phyloP scores from a whole-genome alignment of 192 early-diverging fungal species.

The Pecoramyces ruminantium region DNA sequence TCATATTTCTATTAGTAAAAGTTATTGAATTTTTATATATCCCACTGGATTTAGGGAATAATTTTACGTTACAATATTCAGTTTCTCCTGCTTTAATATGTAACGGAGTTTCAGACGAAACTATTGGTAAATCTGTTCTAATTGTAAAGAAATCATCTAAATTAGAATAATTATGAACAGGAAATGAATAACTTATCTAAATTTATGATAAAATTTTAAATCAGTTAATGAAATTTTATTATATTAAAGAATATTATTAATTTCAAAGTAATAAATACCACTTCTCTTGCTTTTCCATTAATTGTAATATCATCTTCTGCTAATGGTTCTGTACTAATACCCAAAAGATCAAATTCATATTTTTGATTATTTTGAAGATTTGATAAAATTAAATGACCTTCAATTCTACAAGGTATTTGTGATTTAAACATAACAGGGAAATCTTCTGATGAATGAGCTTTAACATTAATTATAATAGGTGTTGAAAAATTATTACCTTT shows the following conservation, averaged over 20 bases:
- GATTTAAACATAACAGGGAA: not conserved
- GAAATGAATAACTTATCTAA: not conserved
- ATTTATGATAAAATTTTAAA: no score
- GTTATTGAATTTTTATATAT: not conserved
- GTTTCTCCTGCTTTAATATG: not conserved
- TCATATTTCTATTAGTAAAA: not conserved
- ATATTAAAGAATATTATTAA: no score
- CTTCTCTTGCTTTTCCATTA: not conserved
- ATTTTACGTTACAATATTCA: not conserved
- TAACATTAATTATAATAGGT: not conserved
- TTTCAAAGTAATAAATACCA: not conserved
- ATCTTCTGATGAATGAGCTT: not conserved
- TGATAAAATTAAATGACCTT: not conserved
- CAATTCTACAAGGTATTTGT: not conserved
- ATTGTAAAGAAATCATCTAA: not conserved
- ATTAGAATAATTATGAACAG: not conserved
- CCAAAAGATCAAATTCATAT: not conserved
- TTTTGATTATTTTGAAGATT: not conserved
- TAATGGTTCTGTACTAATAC: not conserved
- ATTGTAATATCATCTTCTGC: not conserved
- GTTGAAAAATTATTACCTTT: not conserved
- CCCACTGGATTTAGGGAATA: not conserved
- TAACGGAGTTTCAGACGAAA: not conserved
- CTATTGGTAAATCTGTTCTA: not conserved
- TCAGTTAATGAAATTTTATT: no score